These are phyloP conservation scores for Arbutus unedo DNA, from an alignment of 148 eudicot genomes.

Conservation along the genomic window DNA sequence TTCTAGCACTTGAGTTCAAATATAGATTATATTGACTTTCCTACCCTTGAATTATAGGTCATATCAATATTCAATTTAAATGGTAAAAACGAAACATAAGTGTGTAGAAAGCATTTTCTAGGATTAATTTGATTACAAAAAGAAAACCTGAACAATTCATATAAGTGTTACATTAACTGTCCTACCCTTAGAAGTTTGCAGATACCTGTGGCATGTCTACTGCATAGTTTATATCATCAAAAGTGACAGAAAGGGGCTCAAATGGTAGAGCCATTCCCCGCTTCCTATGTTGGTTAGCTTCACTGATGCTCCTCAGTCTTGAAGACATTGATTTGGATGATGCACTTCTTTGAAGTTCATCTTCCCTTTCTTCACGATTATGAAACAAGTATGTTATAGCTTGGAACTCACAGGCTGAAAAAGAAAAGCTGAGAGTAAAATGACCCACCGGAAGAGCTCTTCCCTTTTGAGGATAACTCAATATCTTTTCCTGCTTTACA, in stretches of 20 bases:
- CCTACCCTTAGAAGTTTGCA: background rate
- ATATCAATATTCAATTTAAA: background rate
- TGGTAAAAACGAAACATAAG: background rate
- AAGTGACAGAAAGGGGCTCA: slow-evolving; percentile 55
- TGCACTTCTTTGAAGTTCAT: slow-evolving; percentile 29
- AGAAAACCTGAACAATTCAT: background rate
- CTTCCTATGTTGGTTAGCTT: slow-evolving; percentile 23
- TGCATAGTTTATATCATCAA: slow-evolving; percentile 59
- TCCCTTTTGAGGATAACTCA: slow-evolving; percentile 11
- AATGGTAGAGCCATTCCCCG: slow-evolving; percentile 72
- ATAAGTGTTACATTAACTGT: background rate
- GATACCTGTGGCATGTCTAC: slow-evolving; percentile 75
- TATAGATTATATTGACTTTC: background rate
- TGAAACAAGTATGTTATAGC: background rate
- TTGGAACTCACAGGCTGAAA: background rate
- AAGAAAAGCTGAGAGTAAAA: background rate
- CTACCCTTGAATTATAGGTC: background rate
- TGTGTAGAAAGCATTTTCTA: background rate
- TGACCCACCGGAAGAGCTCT: slow-evolving; percentile 7
- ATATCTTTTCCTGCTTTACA: slow-evolving; percentile 9
- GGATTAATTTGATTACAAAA: background rate
- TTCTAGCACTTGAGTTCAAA: background rate
- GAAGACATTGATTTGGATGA: slow-evolving; percentile 9
- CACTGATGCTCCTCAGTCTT: slow-evolving; percentile 16
- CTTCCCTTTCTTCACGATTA: slow-evolving; percentile 35